Base-by-base conservation (phyloP, 1,284 basidiomycete genomes). In the Heliocybe sulcata region DNA sequence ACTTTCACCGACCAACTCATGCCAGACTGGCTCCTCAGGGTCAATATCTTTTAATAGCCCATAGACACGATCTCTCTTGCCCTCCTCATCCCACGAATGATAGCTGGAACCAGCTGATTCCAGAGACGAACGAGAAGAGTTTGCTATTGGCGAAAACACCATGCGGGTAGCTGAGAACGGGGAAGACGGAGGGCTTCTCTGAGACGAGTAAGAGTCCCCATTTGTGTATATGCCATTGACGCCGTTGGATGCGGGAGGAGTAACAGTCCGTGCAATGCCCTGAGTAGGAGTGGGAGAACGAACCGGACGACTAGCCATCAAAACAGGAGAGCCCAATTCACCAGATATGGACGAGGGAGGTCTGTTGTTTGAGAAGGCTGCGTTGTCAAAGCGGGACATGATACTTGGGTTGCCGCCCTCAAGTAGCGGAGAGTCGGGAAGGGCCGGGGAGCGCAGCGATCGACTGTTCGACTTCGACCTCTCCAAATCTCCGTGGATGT, bases 71-170 rank as follows among this genome's bases (percentile, higher is more conserved):
- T 83, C 80, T 58, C 77, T 77, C 59, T 72, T 74, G 58, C 82
- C 69, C 56, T 69, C 80, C 27, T 73, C 82, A 54, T 89, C 85
- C 78, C 79, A 83, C 2, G 89, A 89, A 65, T 91, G 89, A 67
- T 88, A 92, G 67, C 89, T 91, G 2, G 90, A 92, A 11, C 89
- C 88, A 31, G 75, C 77, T 12, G 87, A 90, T 57, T 83, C 86
- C 23, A 92, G 69, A 4, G 90, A 92, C 10, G 87, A 87, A 26
- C 83, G 78, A 27, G 90, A 91, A 11, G 86, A 87, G 59, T 84
- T 90, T 22, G 76, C 78, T 25, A 86, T 70, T 2, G 86, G 83
- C 35, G 83, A 82, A 54, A 90, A 78, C 16, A 83, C 72, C 49
- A 85, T 73, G 14, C 77, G 67, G 33, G 72, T 74, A 19, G 81